Evolutionary conservation across 139 green algal genomes (phyloP).

Genomic region (Chlorella ohadii): DNA sequence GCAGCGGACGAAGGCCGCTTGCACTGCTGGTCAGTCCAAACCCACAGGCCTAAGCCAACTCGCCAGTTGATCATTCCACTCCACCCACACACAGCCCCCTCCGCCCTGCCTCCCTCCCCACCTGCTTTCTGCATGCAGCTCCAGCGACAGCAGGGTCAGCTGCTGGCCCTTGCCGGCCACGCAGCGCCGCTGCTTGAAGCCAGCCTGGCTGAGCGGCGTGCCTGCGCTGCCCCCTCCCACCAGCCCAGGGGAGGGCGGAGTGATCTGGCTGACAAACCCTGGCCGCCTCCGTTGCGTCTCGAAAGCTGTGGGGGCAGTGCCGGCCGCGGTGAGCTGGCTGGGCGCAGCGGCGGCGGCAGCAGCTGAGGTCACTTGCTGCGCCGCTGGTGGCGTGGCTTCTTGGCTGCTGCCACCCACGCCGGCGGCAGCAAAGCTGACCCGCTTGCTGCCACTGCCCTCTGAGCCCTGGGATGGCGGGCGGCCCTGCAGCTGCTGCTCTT

Average conservation of each 20-base stretch:
- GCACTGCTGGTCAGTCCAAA: too few relatives aligned
- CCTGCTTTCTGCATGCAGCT: constrained; percentile 83
- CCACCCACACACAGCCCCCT: background rate
- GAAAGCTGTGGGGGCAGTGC: background rate
- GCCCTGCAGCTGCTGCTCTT: background rate
- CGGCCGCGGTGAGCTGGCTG: background rate
- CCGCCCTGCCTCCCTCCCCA: background rate
- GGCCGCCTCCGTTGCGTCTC: background rate
- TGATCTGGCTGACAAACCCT: constrained; percentile 48
- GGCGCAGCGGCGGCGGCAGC: background rate
- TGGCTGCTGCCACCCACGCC: background rate
- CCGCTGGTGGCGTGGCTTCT: background rate
- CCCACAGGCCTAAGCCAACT: too few relatives aligned
- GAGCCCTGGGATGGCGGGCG: background rate
- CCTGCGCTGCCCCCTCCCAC: background rate
- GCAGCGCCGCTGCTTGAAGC: constrained; percentile 67
- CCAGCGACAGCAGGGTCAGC: constrained; percentile 78
- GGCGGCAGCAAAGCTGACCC: constrained; percentile 2
- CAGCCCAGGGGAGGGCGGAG: constrained; percentile 35
- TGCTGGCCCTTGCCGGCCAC: constrained; percentile 73
- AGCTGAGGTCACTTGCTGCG: background rate
- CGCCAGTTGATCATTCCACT: too few relatives aligned
- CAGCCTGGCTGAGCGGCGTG: constrained; percentile 82
- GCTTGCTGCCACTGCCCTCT: constrained; percentile 37
- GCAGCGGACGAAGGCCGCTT: background rate